Base-by-base conservation (phyloP, 2,329 filamentous ascomycete species). In the Ciborinia camelliae region DNA sequence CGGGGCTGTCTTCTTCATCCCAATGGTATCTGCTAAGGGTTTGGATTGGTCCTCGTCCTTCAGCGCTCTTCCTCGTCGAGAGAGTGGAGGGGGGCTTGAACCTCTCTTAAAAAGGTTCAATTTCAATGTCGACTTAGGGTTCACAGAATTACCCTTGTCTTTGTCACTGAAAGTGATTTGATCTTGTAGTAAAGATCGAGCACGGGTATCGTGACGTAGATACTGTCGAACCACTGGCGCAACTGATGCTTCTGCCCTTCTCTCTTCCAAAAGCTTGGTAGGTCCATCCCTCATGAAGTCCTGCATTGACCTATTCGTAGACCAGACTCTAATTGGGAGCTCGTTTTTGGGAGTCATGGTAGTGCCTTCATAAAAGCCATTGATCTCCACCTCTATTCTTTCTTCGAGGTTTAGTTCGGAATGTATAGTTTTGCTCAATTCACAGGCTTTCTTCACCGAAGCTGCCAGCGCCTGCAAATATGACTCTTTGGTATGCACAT, bases 191-290 rank as follows among this genome's bases (percentile, higher is more conserved):
- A 65, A 30, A 28, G 53, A 65, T 23, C 37, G 50, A 45, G 53
- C 65, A 8, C 59, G 35, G 18, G 52, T 50, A 62, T 62, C 28
- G 26, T 52, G 43, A 20, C 55, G 8, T 35, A 65, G 20, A 30
- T 60, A 43, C 37, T 63, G 51, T 18, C 48, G 15, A n/a, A 18
- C 45, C 10, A 10, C 12, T 41, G 52, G 63, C 1, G 39, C 43
- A 39, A 48, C 7, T n/a, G 30, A 52, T n/a, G 55, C 57, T 52
- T 66, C 66, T 51, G 30, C 50, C 18, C 65, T 41, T 57, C 66
- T 30, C 20, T 64, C 64, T 32, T 60, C 39, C 30, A 64, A 45
- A 15, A 66, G 23, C 14, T 55, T 35, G 7, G 50, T 55, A 8
- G 64, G 60, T 7, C 54, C 66, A 37, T 51, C 1, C 32, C 30